Evolutionary conservation across 164 flowering plant species (phyloP).

Genomic region (Aristolochia contorta): DNA sequence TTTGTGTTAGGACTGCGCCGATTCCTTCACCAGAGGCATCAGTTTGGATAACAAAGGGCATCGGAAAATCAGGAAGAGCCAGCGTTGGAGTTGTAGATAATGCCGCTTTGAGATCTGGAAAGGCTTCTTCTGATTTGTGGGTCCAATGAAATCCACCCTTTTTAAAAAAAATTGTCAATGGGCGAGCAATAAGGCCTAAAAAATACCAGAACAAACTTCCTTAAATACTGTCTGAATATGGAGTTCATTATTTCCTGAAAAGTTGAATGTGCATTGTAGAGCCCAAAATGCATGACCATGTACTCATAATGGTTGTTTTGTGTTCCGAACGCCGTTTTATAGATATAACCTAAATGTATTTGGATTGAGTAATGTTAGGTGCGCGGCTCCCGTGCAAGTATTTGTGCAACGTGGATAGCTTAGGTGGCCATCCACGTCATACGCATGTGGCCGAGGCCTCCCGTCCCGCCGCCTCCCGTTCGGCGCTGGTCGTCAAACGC

Average conservation of each 20-base stretch:
- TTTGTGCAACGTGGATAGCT: no score
- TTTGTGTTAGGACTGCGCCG: not conserved
- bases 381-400: no score
- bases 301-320: no score
- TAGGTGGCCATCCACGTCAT: no score
- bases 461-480: no score
- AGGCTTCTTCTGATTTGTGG: not conserved
- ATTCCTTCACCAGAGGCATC: not conserved
- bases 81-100: no score
- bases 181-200: not conserved
- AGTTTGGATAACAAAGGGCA: not conserved
- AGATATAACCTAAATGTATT: no score
- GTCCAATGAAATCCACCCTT: not conserved
- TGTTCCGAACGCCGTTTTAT: not conserved
- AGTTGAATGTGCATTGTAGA: no score
- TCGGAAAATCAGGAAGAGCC: not conserved
- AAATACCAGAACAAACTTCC: not conserved
- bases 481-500: no score
- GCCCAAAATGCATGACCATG: not conserved
- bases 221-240: no score
- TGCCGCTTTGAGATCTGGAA: not conserved
- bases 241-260: not conserved
- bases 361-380: no score
- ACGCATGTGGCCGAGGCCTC: no score
- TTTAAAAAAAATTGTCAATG: slow-evolving; percentile 2